Evolutionary conservation across 1,284 basidiomycete genomes (phyloP).

Genomic region (Bothia castanella): DNA sequence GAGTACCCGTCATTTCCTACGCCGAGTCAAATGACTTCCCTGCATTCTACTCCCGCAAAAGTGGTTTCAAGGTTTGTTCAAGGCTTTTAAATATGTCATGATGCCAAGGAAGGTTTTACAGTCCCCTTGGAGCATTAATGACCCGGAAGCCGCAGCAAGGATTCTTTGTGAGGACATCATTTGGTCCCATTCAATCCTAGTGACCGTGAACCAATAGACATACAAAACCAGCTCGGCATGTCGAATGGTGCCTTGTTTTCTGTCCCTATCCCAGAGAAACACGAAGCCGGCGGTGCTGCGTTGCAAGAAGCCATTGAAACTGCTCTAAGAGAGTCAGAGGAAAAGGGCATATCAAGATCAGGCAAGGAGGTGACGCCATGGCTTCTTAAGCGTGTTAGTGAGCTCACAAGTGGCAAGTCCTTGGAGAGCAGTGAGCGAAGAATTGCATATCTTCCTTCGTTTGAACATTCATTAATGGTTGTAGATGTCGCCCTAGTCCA

Average conservation of each 20-base stretch:
- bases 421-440: slow-evolving; percentile 61
- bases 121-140: slow-evolving; percentile 68
- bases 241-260: slow-evolving; percentile 78
- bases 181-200: not conserved
- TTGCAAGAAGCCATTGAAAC: slow-evolving; percentile 84
- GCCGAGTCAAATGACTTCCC: slow-evolving; percentile 80
- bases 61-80: slow-evolving; percentile 65
- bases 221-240: slow-evolving; percentile 61
- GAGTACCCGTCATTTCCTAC: slow-evolving; percentile 88
- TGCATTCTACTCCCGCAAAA: slow-evolving; percentile 86
- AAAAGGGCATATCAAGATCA: slow-evolving; percentile 72
- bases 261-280: slow-evolving; percentile 84
- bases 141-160: slow-evolving; percentile 61
- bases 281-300: slow-evolving; percentile 60
- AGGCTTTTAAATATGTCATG: not conserved
- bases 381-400: slow-evolving; percentile 81
- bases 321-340: slow-evolving; percentile 81
- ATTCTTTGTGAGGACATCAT: slow-evolving; percentile 57
- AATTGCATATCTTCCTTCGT: not conserved
- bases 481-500: slow-evolving; percentile 85
- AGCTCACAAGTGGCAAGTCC: slow-evolving; percentile 77
- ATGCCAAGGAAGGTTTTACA: slow-evolving; percentile 28
- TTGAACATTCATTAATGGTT: not conserved
- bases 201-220: slow-evolving; percentile 39
- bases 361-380: slow-evolving; percentile 97